Percentiles rank a stretch among this genome's conserved stretches.
Evolutionary conservation across 1,284 basidiomycete species (phyloP).

Genomic region (Lentinula novae-zelandiae): DNA sequence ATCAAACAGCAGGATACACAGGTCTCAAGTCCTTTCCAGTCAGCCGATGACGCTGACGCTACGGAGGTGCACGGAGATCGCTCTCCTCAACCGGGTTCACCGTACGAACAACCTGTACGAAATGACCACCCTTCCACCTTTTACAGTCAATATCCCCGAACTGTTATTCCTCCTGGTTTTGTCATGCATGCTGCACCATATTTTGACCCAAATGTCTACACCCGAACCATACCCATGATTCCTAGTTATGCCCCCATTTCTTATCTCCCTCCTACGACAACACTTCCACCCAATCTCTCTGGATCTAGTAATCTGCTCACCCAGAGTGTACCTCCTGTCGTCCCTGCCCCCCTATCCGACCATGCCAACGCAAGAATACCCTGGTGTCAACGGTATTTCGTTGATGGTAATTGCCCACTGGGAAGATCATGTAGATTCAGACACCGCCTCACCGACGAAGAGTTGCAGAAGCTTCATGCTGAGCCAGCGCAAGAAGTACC

Average conservation of each 20-base stretch:
- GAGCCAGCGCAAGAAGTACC: not conserved
- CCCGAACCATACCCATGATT: not conserved
- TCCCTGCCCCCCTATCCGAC: not conserved
- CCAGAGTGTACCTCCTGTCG: not conserved
- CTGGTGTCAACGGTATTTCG: constrained; percentile 6
- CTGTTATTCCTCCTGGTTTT: not conserved
- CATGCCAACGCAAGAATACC: not conserved
- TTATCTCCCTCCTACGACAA: not conserved
- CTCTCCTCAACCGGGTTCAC: not conserved
- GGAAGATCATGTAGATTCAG: constrained; percentile 5
- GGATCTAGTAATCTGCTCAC: not conserved
- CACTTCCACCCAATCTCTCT: not conserved
- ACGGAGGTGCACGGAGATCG: not conserved
- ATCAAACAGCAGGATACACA: not conserved
- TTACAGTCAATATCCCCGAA: not conserved
- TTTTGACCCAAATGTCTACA: not conserved
- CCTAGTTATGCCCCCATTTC: not conserved
- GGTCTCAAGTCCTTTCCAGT: not conserved
- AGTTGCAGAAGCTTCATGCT: not conserved
- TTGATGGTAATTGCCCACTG: constrained; percentile 1
- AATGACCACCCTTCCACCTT: not conserved
- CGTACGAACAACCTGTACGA: not conserved
- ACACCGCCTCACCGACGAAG: constrained; percentile 6
- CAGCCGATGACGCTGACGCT: not conserved
- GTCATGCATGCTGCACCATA: not conserved